These are phyloP conservation scores for Suhomyces vadensis DNA, from an alignment of 805 yeast genomes.

Conservation along the genomic window DNA sequence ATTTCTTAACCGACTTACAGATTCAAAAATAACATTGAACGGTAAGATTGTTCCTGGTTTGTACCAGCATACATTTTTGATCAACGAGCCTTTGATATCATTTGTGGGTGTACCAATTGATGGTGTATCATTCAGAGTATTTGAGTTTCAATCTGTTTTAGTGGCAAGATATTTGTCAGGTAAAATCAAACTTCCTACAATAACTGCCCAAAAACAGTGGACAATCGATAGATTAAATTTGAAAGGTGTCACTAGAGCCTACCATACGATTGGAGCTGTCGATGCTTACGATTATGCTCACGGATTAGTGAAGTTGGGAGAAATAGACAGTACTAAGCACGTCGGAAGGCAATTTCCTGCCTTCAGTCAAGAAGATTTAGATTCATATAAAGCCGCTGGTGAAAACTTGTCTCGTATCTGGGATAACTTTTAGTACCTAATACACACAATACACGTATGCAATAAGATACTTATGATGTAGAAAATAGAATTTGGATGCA, in stretches of 20 bases:
- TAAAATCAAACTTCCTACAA: constrained; percentile 50
- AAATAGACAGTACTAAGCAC: constrained; percentile 13
- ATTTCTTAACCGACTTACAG: constrained; percentile 41
- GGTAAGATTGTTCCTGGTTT: constrained; percentile 40
- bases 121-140: constrained; percentile 61
- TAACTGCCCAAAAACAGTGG: constrained; percentile 47
- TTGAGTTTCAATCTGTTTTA: constrained; percentile 64
- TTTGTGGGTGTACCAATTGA: constrained; percentile 63
- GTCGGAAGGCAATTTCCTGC: constrained; percentile 26
- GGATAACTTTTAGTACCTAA: background rate
- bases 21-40: constrained; percentile 31
- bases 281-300: constrained; percentile 18
- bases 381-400: constrained; percentile 15
- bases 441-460: too few relatives aligned
- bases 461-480: too few relatives aligned
- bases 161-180: constrained; percentile 64
- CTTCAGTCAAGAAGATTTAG: constrained; percentile 18
- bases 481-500: background rate
- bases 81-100: constrained; percentile 62
- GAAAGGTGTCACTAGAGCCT: constrained; percentile 43
- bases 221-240: constrained; percentile 36
- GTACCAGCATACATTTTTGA: constrained; percentile 60
- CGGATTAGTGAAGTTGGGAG: constrained; percentile 19
- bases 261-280: constrained; percentile 40
- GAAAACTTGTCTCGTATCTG: constrained; percentile 6